Conservation (phyloP, 2,329 filamentous ascomycete species). For the Fusarium luffae region DNA sequence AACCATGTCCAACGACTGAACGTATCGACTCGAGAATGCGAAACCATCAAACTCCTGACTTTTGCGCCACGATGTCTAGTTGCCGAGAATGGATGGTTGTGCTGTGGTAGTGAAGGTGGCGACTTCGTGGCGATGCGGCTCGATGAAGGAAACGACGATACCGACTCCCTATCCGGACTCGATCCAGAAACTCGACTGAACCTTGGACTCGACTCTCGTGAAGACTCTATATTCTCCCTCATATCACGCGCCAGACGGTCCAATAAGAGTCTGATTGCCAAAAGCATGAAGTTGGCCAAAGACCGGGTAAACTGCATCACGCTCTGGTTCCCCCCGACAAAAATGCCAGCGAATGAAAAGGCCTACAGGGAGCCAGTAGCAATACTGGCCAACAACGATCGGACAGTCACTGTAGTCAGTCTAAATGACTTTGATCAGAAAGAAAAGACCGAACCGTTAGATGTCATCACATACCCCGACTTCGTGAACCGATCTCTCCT, state of each 20-base stretch:
- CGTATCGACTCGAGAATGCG: conserved; percentile 75
- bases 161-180: conserved; percentile 43
- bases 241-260: conserved; percentile 53
- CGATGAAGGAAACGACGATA: conserved; percentile 51
- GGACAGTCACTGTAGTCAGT: conserved; percentile 85
- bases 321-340: conserved; percentile 66
- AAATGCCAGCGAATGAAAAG: conserved; percentile 42
- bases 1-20: conserved; percentile 74
- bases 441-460: conserved; percentile 66
- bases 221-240: conserved; percentile 51
- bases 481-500: conserved; percentile 95
- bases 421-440: conserved; percentile 67
- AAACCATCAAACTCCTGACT: conserved; percentile 75
- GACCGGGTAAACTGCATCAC: conserved; percentile 76
- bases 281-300: conserved; percentile 65
- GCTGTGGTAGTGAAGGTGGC: conserved; percentile 87
- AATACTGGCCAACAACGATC: conserved; percentile 90
- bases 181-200: conserved; percentile 51
- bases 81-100: conserved; percentile 88
- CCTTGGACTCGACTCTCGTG: conserved; percentile 49
- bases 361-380: conserved; percentile 69
- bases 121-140: conserved; percentile 86
- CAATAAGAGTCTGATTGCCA: conserved; percentile 60
- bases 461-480: conserved; percentile 79
- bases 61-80: conserved; percentile 87